These are phyloP conservation scores for Apophysomyces variabilis DNA, from an alignment of 371 early-diverging fungal species.

Conservation along the genomic window DNA sequence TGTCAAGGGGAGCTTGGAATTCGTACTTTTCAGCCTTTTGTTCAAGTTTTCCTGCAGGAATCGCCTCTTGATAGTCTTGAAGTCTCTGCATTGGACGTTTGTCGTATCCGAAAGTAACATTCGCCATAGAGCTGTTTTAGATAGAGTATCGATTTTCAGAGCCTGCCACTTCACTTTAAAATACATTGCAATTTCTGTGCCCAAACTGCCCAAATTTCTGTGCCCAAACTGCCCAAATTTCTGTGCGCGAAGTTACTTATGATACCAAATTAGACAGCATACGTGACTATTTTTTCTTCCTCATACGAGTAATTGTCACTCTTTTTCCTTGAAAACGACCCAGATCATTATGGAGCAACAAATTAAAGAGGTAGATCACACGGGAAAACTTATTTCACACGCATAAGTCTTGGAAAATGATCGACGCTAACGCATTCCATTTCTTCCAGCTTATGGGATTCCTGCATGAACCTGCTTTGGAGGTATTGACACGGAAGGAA, in stretches of 20 bases:
- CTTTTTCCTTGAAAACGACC: slow-evolving; percentile 1
- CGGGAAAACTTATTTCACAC: background rate
- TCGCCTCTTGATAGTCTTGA: no score
- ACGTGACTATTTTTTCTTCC: slow-evolving; percentile 13
- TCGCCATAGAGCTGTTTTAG: no score
- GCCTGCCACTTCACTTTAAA: no score
- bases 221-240: background rate
- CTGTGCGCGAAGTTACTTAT: background rate
- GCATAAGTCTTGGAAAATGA: background rate
- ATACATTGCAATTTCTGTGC: no score
- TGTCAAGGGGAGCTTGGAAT: background rate
- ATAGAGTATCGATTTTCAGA: no score
- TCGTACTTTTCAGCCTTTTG: no score
- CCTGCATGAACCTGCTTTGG: slow-evolving; percentile 64
- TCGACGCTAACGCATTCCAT: background rate
- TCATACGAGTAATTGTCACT: no score
- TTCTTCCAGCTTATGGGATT: slow-evolving; percentile 59
- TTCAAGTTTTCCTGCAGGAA: no score
- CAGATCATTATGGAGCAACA: slow-evolving; percentile 26
- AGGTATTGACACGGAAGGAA: slow-evolving; percentile 39
- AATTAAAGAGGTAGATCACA: slow-evolving; percentile 24
- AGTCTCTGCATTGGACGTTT: no score
- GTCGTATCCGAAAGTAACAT: no score
- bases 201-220: background rate
- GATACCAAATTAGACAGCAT: background rate